Base-by-base conservation (phyloP, 2,329 filamentous ascomycete genomes). In the Scolecobasidium constrictum region DNA sequence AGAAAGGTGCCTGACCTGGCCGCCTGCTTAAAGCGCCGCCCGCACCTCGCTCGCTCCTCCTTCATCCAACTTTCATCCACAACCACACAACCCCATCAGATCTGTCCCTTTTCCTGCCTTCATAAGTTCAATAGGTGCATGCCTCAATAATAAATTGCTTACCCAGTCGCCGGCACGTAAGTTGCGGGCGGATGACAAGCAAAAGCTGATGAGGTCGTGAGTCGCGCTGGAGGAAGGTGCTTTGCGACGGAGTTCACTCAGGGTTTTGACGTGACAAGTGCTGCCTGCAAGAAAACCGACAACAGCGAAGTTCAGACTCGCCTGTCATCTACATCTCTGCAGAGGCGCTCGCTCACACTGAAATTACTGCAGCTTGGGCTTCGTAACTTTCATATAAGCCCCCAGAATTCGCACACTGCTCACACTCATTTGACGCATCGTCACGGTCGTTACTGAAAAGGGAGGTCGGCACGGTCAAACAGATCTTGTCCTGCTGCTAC, bases 61-160 rank as follows among this genome's bases (percentile, higher is more conserved):
- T 35, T 35, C 19, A 40, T 43, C 18, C 41, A 43, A 26, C 21
- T 31, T 42, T 37, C 34, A 22, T 31, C 35, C 42, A 36, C 35
- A 23, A 22, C 26, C 35, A 26, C 36, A 22, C 9, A 7, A 36
- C 11, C 16, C 34, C 34, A 36, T 36, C 34, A 13, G 11, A 13
- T 11, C 34, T 36, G 16, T 11, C 11, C 34, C 34, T 17, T 17
- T 36, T 15, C 18, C 34, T 17, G 34, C 16, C 11, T 36, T 17
- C 9, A 18, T 31, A 31, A n/a, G 26, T n/a, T n/a, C 26, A 9
- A 31, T 31, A 31, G n/a, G 26, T 31, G 26, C 26, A 31, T 31
- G 9, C 26, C 26, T n/a, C 26, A 31, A 31, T 31, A 31, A 31
- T 31, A 31, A 31, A 31, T n/a, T 31, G 9, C 9, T 31, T 31